These are phyloP conservation scores for Cydonia oblonga DNA, from an alignment of 331 rosid genomes.

Conservation along the genomic window DNA sequence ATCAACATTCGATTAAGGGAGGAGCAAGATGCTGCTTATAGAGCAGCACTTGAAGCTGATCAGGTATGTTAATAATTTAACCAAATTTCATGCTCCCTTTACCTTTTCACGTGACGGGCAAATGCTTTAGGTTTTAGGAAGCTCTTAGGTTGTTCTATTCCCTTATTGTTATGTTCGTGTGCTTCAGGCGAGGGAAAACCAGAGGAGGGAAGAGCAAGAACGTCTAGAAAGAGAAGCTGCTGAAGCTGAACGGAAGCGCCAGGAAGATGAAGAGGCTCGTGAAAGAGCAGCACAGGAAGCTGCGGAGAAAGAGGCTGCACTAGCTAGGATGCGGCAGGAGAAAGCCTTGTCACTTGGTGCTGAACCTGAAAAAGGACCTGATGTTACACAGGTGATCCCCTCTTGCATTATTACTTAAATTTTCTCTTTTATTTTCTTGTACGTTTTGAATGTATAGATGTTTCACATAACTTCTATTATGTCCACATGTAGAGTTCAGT, in stretches of 20 bases:
- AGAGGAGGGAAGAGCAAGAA: slow-evolving; percentile 84
- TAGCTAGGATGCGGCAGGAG: slow-evolving; percentile 65
- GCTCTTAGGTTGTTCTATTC: slow-evolving; percentile 2
- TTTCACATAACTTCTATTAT: neutral
- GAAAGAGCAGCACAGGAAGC: slow-evolving; percentile 89
- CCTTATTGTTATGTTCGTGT: slow-evolving; percentile 15
- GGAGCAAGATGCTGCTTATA: slow-evolving; percentile 99
- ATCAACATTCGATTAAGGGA: slow-evolving; percentile 70
- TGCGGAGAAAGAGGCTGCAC: slow-evolving; percentile 70
- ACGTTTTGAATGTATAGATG: too few species aligned
- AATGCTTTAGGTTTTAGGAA: slow-evolving; percentile 1
- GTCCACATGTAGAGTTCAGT: neutral
- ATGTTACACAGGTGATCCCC: slow-evolving; percentile 68
- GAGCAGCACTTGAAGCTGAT: slow-evolving; percentile 99
- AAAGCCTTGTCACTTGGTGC: slow-evolving; percentile 78
- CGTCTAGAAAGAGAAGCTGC: slow-evolving; percentile 91
- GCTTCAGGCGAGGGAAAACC: slow-evolving; percentile 85
- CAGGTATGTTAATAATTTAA: slow-evolving; percentile 50
- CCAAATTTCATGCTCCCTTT: neutral
- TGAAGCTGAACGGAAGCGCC: slow-evolving; percentile 73
- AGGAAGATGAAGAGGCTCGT: slow-evolving; percentile 85
- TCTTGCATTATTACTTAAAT: neutral
- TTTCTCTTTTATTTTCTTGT: neutral
- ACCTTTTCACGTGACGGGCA: neutral
- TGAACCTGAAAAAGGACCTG: slow-evolving; percentile 91